phyloP scores from a whole-genome alignment of 75 land plant genomes.

The Selaginella tamariscina region DNA sequence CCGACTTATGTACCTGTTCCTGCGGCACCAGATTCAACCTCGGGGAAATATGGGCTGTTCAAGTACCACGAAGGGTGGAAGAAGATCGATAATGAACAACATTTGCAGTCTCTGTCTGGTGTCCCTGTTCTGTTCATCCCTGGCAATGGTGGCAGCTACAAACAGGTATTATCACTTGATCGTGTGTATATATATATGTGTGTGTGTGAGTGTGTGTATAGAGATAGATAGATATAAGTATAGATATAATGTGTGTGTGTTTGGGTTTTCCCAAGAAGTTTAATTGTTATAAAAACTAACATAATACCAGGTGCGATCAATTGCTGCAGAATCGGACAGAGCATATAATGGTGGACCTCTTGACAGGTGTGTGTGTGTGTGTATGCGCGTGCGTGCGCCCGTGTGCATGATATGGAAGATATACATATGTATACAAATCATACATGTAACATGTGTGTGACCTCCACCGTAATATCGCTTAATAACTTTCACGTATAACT shows the following conservation, averaged over 20 bases:
- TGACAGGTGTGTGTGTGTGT: too few species aligned
- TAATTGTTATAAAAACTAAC: background rate
- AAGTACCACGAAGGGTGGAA: slow-evolving; percentile 97
- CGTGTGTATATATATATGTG: too few species aligned
- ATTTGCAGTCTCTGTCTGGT: slow-evolving; percentile 60
- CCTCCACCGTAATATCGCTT: too few species aligned
- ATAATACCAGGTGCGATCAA: slow-evolving; percentile 58
- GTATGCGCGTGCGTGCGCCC: too few species aligned
- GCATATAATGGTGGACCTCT: slow-evolving; percentile 88
- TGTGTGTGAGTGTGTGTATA: background rate
- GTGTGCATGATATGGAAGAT: too few species aligned
- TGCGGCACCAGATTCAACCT: slow-evolving; percentile 23
- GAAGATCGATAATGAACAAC: slow-evolving; percentile 69
- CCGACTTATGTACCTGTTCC: slow-evolving; percentile 84
- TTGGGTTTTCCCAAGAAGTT: background rate
- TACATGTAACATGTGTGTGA: too few species aligned
- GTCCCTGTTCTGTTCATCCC: slow-evolving; percentile 97
- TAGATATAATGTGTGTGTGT: background rate
- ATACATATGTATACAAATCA: too few species aligned
- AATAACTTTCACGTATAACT: too few species aligned
- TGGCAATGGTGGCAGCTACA: slow-evolving; percentile 95
- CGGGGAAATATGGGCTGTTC: slow-evolving; percentile 53
- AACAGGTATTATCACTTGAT: slow-evolving; percentile 58
- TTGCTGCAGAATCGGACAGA: slow-evolving; percentile 88
- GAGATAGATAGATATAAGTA: background rate